Evolutionary conservation across 768 basidiomycete genomes (phyloP).

Genomic region (Boletus sp.): DNA sequence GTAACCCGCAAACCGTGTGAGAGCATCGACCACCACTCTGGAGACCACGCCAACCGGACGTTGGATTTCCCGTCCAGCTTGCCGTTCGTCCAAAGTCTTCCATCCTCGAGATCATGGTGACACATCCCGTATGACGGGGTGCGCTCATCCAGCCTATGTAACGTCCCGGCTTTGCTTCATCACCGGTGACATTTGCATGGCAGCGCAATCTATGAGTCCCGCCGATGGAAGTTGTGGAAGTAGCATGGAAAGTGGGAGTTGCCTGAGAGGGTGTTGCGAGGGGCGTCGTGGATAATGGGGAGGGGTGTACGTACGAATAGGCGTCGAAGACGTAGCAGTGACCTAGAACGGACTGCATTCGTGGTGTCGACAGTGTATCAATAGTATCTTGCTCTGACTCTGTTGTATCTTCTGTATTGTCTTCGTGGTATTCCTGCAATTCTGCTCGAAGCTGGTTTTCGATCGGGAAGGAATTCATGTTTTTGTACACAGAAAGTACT

Average conservation of each 20-base stretch:
- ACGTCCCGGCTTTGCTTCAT: too few species aligned
- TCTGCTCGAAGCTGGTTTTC: too few species aligned
- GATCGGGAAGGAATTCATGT: too few species aligned
- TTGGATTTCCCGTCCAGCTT: neutral
- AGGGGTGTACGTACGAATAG: neutral
- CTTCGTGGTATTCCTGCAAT: too few species aligned
- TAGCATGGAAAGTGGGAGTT: neutral
- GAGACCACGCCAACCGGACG: slow-evolving; percentile 26
- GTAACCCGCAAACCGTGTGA: slow-evolving; percentile 60
- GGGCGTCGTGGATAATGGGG: neutral
- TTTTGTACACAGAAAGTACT: too few species aligned
- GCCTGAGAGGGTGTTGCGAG: neutral
- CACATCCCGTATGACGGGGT: too few species aligned
- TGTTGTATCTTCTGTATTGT: too few species aligned
- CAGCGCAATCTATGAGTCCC: neutral
- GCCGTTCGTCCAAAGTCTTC: neutral
- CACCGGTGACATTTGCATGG: neutral
- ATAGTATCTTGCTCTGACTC: neutral
- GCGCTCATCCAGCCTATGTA: too few species aligned
- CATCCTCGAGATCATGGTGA: neutral
- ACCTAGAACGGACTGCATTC: neutral
- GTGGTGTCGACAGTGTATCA: neutral
- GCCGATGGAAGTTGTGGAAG: neutral
- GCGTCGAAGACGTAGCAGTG: neutral
- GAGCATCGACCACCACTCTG: slow-evolving; percentile 43